Evolutionary conservation across 1,284 basidiomycete genomes (phyloP).

Genomic region (Cutaneotrichosporon sp.): DNA sequence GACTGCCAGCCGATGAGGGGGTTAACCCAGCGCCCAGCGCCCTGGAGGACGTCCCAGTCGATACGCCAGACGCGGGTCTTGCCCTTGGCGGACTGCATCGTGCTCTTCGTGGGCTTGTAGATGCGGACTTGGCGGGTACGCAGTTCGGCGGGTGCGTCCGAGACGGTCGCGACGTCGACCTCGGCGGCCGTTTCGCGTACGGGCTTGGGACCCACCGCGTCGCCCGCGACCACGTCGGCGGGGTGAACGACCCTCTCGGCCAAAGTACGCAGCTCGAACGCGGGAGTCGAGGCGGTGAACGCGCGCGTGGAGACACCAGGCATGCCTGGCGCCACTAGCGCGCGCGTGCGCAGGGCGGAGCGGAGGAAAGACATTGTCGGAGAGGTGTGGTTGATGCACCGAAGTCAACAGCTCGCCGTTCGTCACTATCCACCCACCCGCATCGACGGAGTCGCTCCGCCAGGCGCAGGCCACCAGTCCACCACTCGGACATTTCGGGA

Average conservation of each 20-base stretch:
- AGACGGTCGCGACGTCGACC: slow-evolving; percentile 42
- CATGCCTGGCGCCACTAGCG: not conserved
- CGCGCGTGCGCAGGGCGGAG: slow-evolving; percentile 2
- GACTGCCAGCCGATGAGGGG: slow-evolving; percentile 97
- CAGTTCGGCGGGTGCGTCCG: slow-evolving; percentile 45
- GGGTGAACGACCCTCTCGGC: slow-evolving; percentile 4
- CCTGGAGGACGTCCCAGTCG: slow-evolving; percentile 87
- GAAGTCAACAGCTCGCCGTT: too few relatives aligned
- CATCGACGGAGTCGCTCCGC: too few relatives aligned
- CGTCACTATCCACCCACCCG: too few relatives aligned
- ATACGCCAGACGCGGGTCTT: slow-evolving; percentile 88
- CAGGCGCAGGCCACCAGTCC: too few relatives aligned
- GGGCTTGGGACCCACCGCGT: slow-evolving; percentile 20
- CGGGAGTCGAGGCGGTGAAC: slow-evolving; percentile 1
- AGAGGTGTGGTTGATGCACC: not conserved
- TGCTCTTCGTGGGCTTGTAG: slow-evolving; percentile 87
- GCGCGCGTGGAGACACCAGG: not conserved
- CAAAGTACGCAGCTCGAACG: slow-evolving; percentile 6
- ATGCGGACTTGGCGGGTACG: slow-evolving; percentile 62
- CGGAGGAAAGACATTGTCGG: slow-evolving; percentile 18
- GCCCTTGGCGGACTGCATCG: slow-evolving; percentile 86
- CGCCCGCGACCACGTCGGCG: slow-evolving; percentile 24
- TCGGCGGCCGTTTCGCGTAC: slow-evolving; percentile 24
- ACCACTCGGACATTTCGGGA: not conserved
- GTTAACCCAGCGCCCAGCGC: slow-evolving; percentile 93